These are phyloP conservation scores for Mycena galopus DNA, from an alignment of 768 basidiomycete genomes.

Conservation along the genomic window DNA sequence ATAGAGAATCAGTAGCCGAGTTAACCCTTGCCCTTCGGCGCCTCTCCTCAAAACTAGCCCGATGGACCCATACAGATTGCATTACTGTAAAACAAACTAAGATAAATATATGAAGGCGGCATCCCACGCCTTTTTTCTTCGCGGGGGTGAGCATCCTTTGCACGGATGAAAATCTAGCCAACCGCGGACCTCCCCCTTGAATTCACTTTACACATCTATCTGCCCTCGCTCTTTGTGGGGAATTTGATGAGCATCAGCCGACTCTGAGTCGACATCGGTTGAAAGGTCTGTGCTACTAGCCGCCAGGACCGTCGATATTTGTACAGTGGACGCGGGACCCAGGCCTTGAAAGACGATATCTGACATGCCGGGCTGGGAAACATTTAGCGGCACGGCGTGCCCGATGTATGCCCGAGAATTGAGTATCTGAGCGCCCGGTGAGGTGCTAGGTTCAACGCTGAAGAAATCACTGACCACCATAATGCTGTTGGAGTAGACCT, in stretches of 20 bases:
- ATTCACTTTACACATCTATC: not conserved
- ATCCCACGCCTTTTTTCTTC: no score
- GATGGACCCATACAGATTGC: no score
- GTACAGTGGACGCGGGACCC: not conserved
- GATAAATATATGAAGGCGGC: no score
- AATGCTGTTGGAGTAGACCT: constrained; percentile 40
- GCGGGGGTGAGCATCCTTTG: no score
- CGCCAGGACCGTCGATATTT: not conserved
- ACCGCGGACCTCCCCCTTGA: no score
- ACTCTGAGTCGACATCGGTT: not conserved
- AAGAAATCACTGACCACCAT: constrained; percentile 7
- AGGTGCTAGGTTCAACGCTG: not conserved
- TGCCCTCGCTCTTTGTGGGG: not conserved
- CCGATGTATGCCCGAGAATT: constrained; percentile 31
- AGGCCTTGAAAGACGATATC: not conserved
- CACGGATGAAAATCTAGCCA: no score
- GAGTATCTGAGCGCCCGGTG: constrained; percentile 21
- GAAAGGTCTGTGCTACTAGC: not conserved
- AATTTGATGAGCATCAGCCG: not conserved
- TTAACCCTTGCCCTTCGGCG: constrained; percentile 78
- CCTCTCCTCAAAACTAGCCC: constrained; percentile 80
- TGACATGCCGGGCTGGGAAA: not conserved
- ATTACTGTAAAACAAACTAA: no score
- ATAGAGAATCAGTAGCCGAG: constrained; percentile 42
- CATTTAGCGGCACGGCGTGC: constrained; percentile 2